Evolutionary conservation across 2,329 filamentous ascomycete species (phyloP).

Genomic region (Fusarium pseudograminearum): DNA sequence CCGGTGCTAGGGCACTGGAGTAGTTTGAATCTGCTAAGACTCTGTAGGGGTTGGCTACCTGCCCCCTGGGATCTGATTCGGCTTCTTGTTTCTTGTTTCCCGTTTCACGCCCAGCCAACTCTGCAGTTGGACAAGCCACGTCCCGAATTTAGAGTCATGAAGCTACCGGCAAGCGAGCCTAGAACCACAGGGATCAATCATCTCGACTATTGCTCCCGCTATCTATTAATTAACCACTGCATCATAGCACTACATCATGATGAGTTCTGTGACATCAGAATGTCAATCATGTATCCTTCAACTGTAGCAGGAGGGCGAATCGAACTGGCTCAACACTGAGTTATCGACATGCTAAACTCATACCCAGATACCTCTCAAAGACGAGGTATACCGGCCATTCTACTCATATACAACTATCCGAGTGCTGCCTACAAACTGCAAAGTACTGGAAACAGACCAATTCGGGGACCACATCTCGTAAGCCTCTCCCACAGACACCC

Average conservation of each 20-base stretch:
- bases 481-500: slow-evolving; percentile 3
- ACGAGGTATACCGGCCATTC: background rate
- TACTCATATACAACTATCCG: background rate
- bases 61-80: slow-evolving; percentile 18
- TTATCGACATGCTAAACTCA: background rate
- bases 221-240: background rate
- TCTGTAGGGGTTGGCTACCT: background rate
- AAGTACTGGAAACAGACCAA: slow-evolving; percentile 12
- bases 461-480: slow-evolving; percentile 14
- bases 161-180: slow-evolving; percentile 12
- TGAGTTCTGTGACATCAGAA: background rate
- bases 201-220: background rate
- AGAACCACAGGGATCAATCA: background rate
- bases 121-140: slow-evolving; percentile 19
- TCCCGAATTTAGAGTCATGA: slow-evolving; percentile 23
- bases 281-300: background rate
- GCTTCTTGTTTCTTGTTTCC: slow-evolving; percentile 34
- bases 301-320: background rate
- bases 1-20: slow-evolving; percentile 32
- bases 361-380: background rate
- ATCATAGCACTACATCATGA: background rate
- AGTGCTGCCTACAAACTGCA: background rate
- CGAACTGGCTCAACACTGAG: background rate
- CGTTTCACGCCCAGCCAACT: slow-evolving; percentile 29
- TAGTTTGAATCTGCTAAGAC: background rate